These are phyloP conservation scores for Trichoderma polysporum DNA, from an alignment of 2,329 filamentous ascomycete species.

Conservation along the genomic window DNA sequence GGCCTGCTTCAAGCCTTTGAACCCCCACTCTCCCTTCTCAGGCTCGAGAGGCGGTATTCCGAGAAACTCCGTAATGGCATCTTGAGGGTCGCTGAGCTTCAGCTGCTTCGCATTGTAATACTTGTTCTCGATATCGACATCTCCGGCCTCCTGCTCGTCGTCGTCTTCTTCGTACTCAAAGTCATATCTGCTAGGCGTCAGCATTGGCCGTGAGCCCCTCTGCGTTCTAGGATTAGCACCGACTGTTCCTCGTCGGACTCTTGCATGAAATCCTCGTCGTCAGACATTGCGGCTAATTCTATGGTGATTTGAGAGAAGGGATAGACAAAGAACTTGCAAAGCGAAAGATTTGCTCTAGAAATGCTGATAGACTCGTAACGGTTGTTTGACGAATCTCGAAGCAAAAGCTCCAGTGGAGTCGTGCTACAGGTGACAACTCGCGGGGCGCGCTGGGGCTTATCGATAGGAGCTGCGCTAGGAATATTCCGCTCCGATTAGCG, in stretches of 20 bases:
- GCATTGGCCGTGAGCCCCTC: not conserved
- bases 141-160: slow-evolving; percentile 81
- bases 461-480: slow-evolving; percentile 19
- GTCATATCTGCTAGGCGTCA: slow-evolving; percentile 64
- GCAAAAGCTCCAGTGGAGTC: slow-evolving; percentile 15
- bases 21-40: slow-evolving; percentile 97
- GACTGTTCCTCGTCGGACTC: slow-evolving; percentile 49
- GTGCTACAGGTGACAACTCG: not conserved
- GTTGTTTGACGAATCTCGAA: not conserved
- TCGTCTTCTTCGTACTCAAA: slow-evolving; percentile 96
- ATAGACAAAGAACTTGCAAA: not conserved
- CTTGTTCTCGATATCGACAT: slow-evolving; percentile 97
- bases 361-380: not conserved
- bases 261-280: slow-evolving; percentile 52
- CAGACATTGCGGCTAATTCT: slow-evolving; percentile 44
- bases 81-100: slow-evolving; percentile 81
- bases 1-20: slow-evolving; percentile 96
- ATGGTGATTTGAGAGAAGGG: too few species aligned
- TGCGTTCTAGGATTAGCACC: slow-evolving; percentile 17
- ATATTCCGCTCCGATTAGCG: slow-evolving; percentile 17
- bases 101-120: slow-evolving; percentile 99
- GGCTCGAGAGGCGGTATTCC: slow-evolving; percentile 78
- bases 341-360: not conserved
- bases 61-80: slow-evolving; percentile 90
- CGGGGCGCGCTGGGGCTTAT: slow-evolving; percentile 21